These are phyloP conservation scores for Phytophthora crassamura DNA, from an alignment of 352 stramenopile species.

Conservation along the genomic window DNA sequence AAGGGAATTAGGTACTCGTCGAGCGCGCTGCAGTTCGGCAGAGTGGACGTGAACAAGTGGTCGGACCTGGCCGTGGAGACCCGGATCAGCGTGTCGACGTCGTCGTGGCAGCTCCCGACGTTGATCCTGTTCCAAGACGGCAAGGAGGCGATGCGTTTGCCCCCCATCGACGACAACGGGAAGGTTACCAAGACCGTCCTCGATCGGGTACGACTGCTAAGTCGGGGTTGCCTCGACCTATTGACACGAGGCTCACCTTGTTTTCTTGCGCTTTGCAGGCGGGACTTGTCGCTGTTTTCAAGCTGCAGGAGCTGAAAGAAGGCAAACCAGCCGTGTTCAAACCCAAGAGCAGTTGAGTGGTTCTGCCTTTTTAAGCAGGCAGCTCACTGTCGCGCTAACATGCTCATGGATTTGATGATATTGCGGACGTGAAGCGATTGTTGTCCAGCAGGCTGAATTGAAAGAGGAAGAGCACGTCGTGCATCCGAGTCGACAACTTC, in stretches of 20 bases:
- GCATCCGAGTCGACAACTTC: too few relatives aligned
- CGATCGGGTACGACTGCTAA: conserved; percentile 44
- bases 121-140: conserved; percentile 78
- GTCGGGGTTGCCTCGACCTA: too few relatives aligned
- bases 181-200: conserved; percentile 70
- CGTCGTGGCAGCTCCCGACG: conserved; percentile 73
- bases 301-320: conserved; percentile 59
- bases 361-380: too few relatives aligned
- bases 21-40: conserved; percentile 63
- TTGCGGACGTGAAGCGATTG: too few relatives aligned
- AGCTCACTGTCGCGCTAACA: too few relatives aligned
- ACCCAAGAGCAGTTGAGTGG: conserved; percentile 24
- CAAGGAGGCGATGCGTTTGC: conserved; percentile 62
- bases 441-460: too few relatives aligned
- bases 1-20: conserved; percentile 48
- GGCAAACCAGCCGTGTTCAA: conserved; percentile 56
- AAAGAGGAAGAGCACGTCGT: too few relatives aligned
- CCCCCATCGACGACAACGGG: conserved; percentile 57
- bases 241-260: not conserved
- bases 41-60: conserved; percentile 70
- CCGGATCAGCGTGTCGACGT: conserved; percentile 67
- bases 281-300: conserved; percentile 58
- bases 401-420: too few relatives aligned
- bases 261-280: conserved; percentile 31
- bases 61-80: conserved; percentile 65